Conservation (phyloP, 2,329 filamentous ascomycete genomes). For the Exophiala sp. region DNA sequence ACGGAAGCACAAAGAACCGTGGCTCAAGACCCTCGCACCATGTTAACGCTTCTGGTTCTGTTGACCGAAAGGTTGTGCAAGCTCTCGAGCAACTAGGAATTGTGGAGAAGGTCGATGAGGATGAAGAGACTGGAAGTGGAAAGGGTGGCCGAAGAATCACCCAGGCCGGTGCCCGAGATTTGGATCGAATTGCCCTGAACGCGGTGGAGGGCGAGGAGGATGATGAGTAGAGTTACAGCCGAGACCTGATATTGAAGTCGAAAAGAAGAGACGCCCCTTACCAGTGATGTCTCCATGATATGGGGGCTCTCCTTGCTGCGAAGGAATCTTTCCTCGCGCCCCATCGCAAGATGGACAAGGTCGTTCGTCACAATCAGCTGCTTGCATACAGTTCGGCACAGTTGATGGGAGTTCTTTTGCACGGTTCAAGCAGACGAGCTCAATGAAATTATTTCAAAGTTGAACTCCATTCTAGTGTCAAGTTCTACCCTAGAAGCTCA, state of each 20-base stretch:
- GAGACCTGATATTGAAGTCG: background rate
- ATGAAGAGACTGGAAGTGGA: constrained; percentile 79
- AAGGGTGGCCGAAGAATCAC: constrained; percentile 98
- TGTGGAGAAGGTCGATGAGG: constrained; percentile 71
- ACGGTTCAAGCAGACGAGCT: constrained; percentile 16
- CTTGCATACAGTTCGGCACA: constrained; percentile 1
- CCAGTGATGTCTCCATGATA: background rate
- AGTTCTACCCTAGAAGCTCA: background rate
- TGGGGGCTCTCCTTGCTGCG: background rate
- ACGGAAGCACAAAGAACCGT: constrained; percentile 96
- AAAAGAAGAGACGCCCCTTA: background rate
- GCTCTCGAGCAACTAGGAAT: constrained; percentile 99
- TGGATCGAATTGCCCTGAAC: constrained; percentile 89
- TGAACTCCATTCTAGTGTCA: background rate
- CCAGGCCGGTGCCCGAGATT: constrained; percentile 95
- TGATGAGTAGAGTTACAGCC: constrained; percentile 43
- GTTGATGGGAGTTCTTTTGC: constrained; percentile 10
- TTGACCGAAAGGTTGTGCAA: constrained; percentile 97
- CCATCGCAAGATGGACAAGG: background rate
- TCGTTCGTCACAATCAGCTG: constrained; percentile 1
- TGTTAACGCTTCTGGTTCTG: constrained; percentile 87
- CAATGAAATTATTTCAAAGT: constrained; percentile 22
- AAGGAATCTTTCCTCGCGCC: background rate
- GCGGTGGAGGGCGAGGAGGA: constrained; percentile 67
- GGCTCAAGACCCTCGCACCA: constrained; percentile 86